Evolutionary conservation across 345 rosid species (phyloP).

Genomic region (Triadica sebifera): DNA sequence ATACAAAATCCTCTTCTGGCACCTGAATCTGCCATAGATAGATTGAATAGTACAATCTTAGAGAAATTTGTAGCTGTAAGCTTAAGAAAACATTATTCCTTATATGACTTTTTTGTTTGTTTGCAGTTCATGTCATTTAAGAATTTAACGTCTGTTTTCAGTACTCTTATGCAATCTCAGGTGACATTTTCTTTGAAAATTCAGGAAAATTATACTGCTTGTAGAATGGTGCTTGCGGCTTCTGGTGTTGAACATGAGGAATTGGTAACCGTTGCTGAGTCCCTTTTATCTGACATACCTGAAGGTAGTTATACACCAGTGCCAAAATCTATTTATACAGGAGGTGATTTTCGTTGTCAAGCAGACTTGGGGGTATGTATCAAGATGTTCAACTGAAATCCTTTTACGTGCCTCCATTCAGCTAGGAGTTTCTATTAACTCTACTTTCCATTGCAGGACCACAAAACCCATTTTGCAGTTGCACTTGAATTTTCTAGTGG

Average conservation of each 20-base stretch:
- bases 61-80: conserved; percentile 80
- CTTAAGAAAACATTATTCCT: not conserved
- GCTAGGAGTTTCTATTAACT: not conserved
- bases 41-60: conserved; percentile 51
- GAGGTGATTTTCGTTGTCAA: conserved; percentile 87
- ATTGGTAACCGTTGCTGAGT: conserved; percentile 70
- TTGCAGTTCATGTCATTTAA: not conserved
- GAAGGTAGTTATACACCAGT: conserved; percentile 35
- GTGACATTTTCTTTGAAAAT: conserved; percentile 13
- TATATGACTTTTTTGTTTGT: not conserved
- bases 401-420: not conserved
- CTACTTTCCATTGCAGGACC: conserved; percentile 2
- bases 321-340: conserved; percentile 73
- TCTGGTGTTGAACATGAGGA: conserved; percentile 82
- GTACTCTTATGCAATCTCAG: not conserved
- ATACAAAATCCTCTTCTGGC: conserved; percentile 85
- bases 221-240: conserved; percentile 79
- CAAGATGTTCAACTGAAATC: not conserved
- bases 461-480: conserved; percentile 79
- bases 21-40: conserved; percentile 65
- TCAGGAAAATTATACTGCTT: conserved; percentile 80
- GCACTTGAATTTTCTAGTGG: conserved; percentile 90
- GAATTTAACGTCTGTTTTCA: not conserved
- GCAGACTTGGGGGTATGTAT: conserved; percentile 66
- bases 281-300: conserved; percentile 78